These are phyloP conservation scores for Fusarium sp. DNA, from an alignment of 2,329 filamentous ascomycete genomes.

Conservation along the genomic window DNA sequence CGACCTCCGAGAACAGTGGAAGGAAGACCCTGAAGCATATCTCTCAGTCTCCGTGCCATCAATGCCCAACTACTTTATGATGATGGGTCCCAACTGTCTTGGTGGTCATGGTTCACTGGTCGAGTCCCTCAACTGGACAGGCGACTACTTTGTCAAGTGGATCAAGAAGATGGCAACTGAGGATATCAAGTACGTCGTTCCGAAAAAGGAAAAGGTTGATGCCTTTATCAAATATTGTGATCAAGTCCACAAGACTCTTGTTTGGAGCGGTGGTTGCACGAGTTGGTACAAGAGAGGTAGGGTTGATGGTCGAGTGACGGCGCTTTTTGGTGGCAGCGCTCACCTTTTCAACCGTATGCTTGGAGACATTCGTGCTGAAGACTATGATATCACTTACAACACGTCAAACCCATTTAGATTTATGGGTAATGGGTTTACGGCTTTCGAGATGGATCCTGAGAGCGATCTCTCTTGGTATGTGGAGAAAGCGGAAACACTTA, in stretches of 20 bases:
- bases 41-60: slow-evolving; percentile 46
- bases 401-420: slow-evolving; percentile 37
- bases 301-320: slow-evolving; percentile 34
- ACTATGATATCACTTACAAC: slow-evolving; percentile 38
- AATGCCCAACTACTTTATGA: slow-evolving; percentile 49
- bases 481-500: slow-evolving; percentile 35
- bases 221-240: slow-evolving; percentile 39
- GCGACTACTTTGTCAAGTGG: slow-evolving; percentile 43
- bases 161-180: slow-evolving; percentile 41
- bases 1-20: slow-evolving; percentile 63
- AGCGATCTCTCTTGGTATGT: slow-evolving; percentile 41
- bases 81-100: slow-evolving; percentile 42
- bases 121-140: slow-evolving; percentile 41
- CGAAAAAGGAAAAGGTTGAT: slow-evolving; percentile 40
- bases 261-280: slow-evolving; percentile 38
- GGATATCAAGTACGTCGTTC: slow-evolving; percentile 37
- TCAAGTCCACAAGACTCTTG: slow-evolving; percentile 37
- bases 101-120: slow-evolving; percentile 40
- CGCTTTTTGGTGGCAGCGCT: slow-evolving; percentile 39
- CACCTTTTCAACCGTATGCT: slow-evolving; percentile 40
- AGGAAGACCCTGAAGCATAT: slow-evolving; percentile 49
- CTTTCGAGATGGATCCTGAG: slow-evolving; percentile 39
- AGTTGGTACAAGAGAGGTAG: slow-evolving; percentile 39
- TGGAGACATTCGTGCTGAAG: slow-evolving; percentile 36
- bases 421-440: slow-evolving; percentile 39